A percentile compares a stretch with the other conserved stretches of the same genome.
These are phyloP conservation scores for Arxiozyma slooffiae DNA, from an alignment of 1,139 yeast species.

Conservation along the genomic window DNA sequence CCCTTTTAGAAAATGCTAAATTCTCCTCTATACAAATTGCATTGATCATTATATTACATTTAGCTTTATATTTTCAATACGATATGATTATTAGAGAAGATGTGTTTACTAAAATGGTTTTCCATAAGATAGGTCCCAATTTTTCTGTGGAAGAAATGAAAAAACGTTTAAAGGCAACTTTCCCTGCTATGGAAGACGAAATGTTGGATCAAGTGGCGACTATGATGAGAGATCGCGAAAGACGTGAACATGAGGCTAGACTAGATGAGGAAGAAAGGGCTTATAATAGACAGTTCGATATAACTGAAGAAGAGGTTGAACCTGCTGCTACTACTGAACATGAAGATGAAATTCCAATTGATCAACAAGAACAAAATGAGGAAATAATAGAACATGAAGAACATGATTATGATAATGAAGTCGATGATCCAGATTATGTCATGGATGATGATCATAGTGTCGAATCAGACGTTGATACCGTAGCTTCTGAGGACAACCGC, in stretches of 20 bases:
- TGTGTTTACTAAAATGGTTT: slow-evolving; percentile 49
- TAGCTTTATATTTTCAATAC: slow-evolving; percentile 48
- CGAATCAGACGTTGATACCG: slow-evolving; percentile 3
- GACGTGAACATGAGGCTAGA: slow-evolving; percentile 11
- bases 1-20: slow-evolving; percentile 14
- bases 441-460: slow-evolving; percentile 7
- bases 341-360: not conserved
- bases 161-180: slow-evolving; percentile 20
- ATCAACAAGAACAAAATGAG: not conserved
- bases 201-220: slow-evolving; percentile 24
- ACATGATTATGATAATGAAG: slow-evolving; percentile 10
- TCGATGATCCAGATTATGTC: slow-evolving; percentile 12
- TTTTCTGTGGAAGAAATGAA: slow-evolving; percentile 33
- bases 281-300: slow-evolving; percentile 5
- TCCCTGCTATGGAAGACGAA: slow-evolving; percentile 27
- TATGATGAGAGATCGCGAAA: slow-evolving; percentile 21
- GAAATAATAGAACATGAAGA: slow-evolving; percentile 9
- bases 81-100: slow-evolving; percentile 68
- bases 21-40: slow-evolving; percentile 24
- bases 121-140: slow-evolving; percentile 49
- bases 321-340: not conserved
- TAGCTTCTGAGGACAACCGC: slow-evolving; percentile 2
- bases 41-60: slow-evolving; percentile 35
- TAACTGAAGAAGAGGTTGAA: slow-evolving; percentile 9
- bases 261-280: slow-evolving; percentile 13